Conservation (phyloP, 257 asterid species). For the Catharanthus roseus region DNA sequence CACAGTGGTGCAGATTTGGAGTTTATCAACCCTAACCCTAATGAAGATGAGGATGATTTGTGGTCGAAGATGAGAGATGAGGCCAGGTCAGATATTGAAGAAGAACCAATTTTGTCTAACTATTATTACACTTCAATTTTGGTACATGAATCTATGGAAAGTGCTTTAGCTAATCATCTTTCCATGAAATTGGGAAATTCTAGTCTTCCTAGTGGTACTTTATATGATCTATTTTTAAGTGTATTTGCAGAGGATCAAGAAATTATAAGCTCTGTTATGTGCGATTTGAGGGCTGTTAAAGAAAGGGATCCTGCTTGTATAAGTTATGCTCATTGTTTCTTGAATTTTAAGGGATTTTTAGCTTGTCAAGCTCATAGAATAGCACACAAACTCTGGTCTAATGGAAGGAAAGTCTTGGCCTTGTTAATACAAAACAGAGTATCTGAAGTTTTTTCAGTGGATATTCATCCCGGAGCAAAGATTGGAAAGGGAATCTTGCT, state of each 20-base stretch:
- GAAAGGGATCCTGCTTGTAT: conserved; percentile 93
- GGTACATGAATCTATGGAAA: conserved; percentile 53
- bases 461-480: conserved; percentile 84
- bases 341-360: conserved; percentile 75
- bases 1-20: conserved; percentile 6
- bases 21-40: not conserved
- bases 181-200: conserved; percentile 55
- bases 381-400: conserved; percentile 65
- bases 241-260: conserved; percentile 47
- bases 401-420: conserved; percentile 52
- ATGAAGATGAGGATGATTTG: conserved; percentile 27
- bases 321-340: conserved; percentile 69
- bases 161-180: conserved; percentile 58
- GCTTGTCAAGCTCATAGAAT: conserved; percentile 77
- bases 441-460: conserved; percentile 78
- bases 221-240: conserved; percentile 46
- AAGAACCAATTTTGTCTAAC: conserved; percentile 63
- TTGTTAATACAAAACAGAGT: conserved; percentile 68
- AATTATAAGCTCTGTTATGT: conserved; percentile 41
- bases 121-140: conserved; percentile 53
- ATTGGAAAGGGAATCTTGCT: conserved; percentile 78
- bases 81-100: conserved; percentile 54
- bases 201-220: conserved; percentile 44
- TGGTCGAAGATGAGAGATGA: conserved; percentile 68
- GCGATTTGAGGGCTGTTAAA: conserved; percentile 65